Evolutionary conservation across 371 early-diverging fungal genomes (phyloP).

Genomic region (Circinella minor): DNA sequence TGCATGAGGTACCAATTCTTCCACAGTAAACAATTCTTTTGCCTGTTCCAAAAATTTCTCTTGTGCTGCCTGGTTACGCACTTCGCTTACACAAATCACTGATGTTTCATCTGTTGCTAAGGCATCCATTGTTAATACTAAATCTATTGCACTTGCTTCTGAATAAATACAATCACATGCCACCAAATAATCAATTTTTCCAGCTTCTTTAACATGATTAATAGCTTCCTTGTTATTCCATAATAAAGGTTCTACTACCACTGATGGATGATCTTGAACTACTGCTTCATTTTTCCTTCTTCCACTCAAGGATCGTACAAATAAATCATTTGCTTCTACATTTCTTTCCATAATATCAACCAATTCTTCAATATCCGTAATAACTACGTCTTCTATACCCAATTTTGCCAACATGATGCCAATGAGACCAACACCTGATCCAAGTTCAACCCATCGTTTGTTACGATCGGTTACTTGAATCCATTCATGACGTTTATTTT

Average conservation of each 20-base stretch:
- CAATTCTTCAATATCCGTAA: conserved; percentile 53
- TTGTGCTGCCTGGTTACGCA: conserved; percentile 57
- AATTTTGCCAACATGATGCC: conserved; percentile 53
- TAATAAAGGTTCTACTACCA: conserved; percentile 45
- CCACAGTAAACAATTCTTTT: conserved; percentile 36
- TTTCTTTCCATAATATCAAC: conserved; percentile 49
- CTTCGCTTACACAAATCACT: conserved; percentile 56
- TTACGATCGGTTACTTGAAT: conserved; percentile 38
- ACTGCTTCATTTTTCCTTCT: conserved; percentile 36
- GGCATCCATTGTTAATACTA: conserved; percentile 52
- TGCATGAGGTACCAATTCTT: conserved; percentile 40
- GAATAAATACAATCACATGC: conserved; percentile 64
- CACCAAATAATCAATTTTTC: conserved; percentile 52
- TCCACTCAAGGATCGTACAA: conserved; percentile 41
- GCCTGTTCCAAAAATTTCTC: conserved; percentile 52
- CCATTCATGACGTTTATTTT: conserved; percentile 33
- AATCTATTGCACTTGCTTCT: conserved; percentile 54
- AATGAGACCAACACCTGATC: conserved; percentile 57
- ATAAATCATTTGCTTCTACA: conserved; percentile 45
- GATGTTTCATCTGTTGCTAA: conserved; percentile 38
- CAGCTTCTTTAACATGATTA: conserved; percentile 28
- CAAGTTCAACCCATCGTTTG: conserved; percentile 55
- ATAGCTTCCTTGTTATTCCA: conserved; percentile 52
- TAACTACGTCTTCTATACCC: conserved; percentile 46
- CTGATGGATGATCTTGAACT: conserved; percentile 18